Evolutionary conservation across 2,329 filamentous ascomycete species (phyloP).

Genomic region (Monosporascus sp.): DNA sequence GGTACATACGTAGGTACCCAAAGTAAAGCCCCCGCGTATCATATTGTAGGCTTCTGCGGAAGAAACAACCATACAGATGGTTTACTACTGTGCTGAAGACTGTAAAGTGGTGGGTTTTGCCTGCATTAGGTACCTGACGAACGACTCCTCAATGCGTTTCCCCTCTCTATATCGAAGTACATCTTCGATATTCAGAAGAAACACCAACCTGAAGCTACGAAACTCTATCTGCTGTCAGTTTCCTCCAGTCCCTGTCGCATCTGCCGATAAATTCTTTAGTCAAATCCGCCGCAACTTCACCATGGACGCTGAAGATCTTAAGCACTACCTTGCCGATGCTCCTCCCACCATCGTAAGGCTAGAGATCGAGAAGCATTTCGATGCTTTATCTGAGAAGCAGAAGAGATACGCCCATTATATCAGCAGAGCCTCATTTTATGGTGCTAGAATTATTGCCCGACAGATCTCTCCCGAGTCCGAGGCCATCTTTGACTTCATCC

Average conservation of each 20-base stretch:
- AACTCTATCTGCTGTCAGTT: slow-evolving; percentile 1
- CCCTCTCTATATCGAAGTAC: slow-evolving; percentile 1
- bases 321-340: slow-evolving; percentile 83
- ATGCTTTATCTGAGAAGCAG: slow-evolving; percentile 66
- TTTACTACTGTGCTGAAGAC: too few relatives aligned
- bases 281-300: slow-evolving; percentile 17
- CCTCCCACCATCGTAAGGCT: slow-evolving; percentile 84
- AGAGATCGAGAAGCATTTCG: slow-evolving; percentile 89
- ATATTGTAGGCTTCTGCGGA: too few relatives aligned
- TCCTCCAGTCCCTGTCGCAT: slow-evolving; percentile 5
- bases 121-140: neutral
- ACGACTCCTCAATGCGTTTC: slow-evolving; percentile 1
- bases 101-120: too few relatives aligned
- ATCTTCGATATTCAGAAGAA: slow-evolving; percentile 1
- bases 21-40: too few relatives aligned
- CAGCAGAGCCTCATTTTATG: slow-evolving; percentile 72
- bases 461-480: slow-evolving; percentile 80
- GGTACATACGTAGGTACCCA: slow-evolving; percentile 3
- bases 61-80: too few relatives aligned
- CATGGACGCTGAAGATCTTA: slow-evolving; percentile 57
- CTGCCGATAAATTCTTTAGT: slow-evolving; percentile 1
- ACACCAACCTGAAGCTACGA: slow-evolving; percentile 1
- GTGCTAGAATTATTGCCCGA: slow-evolving; percentile 71
- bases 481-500: slow-evolving; percentile 74
- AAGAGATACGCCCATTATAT: slow-evolving; percentile 91